Percentiles rank a stretch among this genome's conserved stretches.
phyloP scores from a whole-genome alignment of 306 rosid genomes.

The Canavalia ensiformis region DNA sequence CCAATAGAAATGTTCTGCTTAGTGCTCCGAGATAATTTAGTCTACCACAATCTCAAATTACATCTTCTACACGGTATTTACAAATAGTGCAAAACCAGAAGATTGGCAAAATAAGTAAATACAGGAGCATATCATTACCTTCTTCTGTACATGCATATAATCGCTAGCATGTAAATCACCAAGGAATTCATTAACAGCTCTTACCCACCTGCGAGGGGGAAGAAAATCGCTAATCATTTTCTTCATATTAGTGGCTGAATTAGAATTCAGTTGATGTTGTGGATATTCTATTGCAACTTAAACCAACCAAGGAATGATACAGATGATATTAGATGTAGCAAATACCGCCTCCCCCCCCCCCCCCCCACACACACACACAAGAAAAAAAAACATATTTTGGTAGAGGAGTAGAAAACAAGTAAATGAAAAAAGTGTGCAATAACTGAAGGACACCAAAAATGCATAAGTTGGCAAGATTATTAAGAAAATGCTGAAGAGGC shows the following conservation, averaged over 20 bases:
- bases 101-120: constrained; percentile 31
- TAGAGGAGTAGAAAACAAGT: no score
- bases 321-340: background rate
- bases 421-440: background rate
- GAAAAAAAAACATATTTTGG: background rate
- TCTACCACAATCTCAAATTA: constrained; percentile 11
- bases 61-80: constrained; percentile 20
- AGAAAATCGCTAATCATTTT: constrained; percentile 10
- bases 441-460: constrained; percentile 5
- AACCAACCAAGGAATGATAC: constrained; percentile 39
- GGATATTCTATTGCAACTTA: constrained; percentile 13
- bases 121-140: constrained; percentile 58
- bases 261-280: constrained; percentile 22
- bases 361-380: no score
- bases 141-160: constrained; percentile 72
- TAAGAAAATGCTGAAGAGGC: constrained; percentile 36
- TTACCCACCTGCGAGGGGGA: constrained; percentile 84
- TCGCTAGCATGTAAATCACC: constrained; percentile 67
- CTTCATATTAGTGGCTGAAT: background rate
- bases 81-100: constrained; percentile 19
- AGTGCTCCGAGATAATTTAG: constrained; percentile 17
- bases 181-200: constrained; percentile 77
- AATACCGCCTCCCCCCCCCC: background rate
- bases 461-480: constrained; percentile 7
- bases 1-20: constrained; percentile 31